Evolutionary conservation across 148 eudicot species (phyloP), one percentile per base, ranked within the genome.

Genomic region (Bassia scoparia): DNA sequence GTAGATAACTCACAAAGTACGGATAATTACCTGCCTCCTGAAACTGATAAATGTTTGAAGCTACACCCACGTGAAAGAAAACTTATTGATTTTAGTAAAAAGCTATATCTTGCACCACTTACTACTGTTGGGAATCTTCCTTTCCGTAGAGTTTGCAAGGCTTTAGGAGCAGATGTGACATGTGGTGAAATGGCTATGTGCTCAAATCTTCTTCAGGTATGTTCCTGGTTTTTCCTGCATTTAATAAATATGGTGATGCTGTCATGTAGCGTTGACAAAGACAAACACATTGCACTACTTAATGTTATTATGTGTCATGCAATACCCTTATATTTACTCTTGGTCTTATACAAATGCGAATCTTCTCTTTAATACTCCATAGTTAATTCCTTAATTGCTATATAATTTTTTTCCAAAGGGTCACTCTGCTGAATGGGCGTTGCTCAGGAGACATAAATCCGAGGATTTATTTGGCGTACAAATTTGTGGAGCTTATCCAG

Each of bases 131-230:
- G 99, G 46, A 96, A 96, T 81, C 93, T 96, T 71, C 99, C 99
- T 60, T 96, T 80, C 64, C 89, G 99, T 64, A 86, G 99, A 76
- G 86, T 96, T 58, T 96, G 99, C 86, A 96, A 96, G 84, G 83
- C 62, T 70, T 83, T 96, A 72, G 99, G 99, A 66, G 99, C 92
- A 71, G 99, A 96, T 82, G 85, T 96, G 41, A 96, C 99, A 34
- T 96, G 99, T 77, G 97, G 99, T 76, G 99, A 96, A 84, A 96
- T 96, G 99, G 99, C 99, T 49, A 96, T 96, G 99, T 96, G 99
- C 85, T 90, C 96, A 75, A 96, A 90, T 86, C 94, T 96, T 61
- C 86, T 96, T 80, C 97, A 95, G 99, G 99, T 92, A 55, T 23
- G 78, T 80, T 27, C 35, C 33, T 78, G 69, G 59, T 66, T 15